Evolutionary conservation across 2,329 filamentous ascomycete genomes (phyloP).

Genomic region (Atkinsonella hypoxylon): DNA sequence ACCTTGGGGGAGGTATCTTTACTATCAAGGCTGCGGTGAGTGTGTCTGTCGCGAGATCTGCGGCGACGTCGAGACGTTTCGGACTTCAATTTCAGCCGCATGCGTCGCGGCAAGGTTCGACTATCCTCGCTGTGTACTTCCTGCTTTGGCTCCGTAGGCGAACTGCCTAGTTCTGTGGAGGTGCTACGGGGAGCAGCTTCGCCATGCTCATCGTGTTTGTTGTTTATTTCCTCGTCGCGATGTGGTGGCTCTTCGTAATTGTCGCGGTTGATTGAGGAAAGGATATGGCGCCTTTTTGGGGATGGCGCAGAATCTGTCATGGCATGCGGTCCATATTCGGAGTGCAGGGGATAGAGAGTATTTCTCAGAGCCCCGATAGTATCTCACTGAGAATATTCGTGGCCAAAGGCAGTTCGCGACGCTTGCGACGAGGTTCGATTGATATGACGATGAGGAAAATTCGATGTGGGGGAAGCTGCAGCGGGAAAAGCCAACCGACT

Average conservation of each 20-base stretch:
- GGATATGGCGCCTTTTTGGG: slow-evolving; percentile 33
- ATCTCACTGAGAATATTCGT: neutral
- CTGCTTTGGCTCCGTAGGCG: neutral
- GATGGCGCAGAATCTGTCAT: slow-evolving; percentile 24
- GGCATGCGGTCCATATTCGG: slow-evolving; percentile 13
- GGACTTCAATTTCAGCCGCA: slow-evolving; percentile 6
- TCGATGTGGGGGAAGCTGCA: neutral
- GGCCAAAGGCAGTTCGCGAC: too few species aligned
- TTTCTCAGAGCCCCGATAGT: neutral
- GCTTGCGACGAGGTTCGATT: neutral
- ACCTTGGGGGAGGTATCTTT: slow-evolving; percentile 13
- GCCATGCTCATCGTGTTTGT: neutral
- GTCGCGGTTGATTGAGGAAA: slow-evolving; percentile 35
- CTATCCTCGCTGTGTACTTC: neutral
- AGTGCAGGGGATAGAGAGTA: neutral
- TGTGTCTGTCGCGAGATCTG: neutral
- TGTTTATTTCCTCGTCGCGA: neutral
- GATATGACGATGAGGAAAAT: neutral
- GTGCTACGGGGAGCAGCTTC: slow-evolving; percentile 1
- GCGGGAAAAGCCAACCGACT: neutral
- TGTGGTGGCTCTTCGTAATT: neutral
- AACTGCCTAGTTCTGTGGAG: neutral
- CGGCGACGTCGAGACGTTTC: slow-evolving; percentile 4
- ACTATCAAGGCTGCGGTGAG: slow-evolving; percentile 8
- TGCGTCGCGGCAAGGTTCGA: neutral